These are phyloP conservation scores for Pachysolen tannophilus DNA, from an alignment of 805 yeast species.

Conservation along the genomic window DNA sequence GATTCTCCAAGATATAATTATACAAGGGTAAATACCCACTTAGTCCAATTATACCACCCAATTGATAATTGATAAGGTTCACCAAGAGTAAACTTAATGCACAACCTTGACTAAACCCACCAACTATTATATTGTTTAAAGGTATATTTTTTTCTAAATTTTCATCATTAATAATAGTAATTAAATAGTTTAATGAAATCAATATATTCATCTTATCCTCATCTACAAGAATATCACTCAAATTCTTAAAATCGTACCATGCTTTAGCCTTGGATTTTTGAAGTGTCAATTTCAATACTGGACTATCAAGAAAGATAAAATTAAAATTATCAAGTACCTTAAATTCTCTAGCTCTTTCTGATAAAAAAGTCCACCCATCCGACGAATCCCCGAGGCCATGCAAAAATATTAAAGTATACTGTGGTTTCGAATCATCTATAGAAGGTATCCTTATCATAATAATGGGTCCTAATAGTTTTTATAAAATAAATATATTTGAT, in stretches of 20 bases:
- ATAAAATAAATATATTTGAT: too few species aligned
- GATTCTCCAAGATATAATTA: slow-evolving; percentile 5
- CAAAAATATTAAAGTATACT: slow-evolving; percentile 8
- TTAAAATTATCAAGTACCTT: slow-evolving; percentile 8
- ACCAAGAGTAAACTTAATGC: slow-evolving; percentile 7
- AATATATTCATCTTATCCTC: slow-evolving; percentile 8
- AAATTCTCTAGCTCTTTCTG: slow-evolving; percentile 8
- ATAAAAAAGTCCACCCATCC: slow-evolving; percentile 8
- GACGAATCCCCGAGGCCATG: slow-evolving; percentile 11
- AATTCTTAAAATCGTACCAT: slow-evolving; percentile 10
- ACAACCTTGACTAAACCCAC: slow-evolving; percentile 12
- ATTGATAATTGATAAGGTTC: slow-evolving; percentile 3
- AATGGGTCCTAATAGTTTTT: too few species aligned
- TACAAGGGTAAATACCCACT: slow-evolving; percentile 9
- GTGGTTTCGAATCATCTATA: slow-evolving; percentile 4
- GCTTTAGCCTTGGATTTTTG: slow-evolving; percentile 8
- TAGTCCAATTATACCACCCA: slow-evolving; percentile 8
- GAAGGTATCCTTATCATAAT: slow-evolving; percentile 9
- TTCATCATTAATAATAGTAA: slow-evolving; percentile 5
- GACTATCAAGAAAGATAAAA: slow-evolving; percentile 9
- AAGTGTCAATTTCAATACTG: slow-evolving; percentile 6
- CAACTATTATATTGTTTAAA: slow-evolving; percentile 8
- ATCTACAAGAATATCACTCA: slow-evolving; percentile 5
- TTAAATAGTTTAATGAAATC: slow-evolving; percentile 4
- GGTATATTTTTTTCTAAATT: slow-evolving; percentile 3